These are phyloP conservation scores for Dendrobium catenatum DNA, from an alignment of 106 monocot genomes.

Conservation along the genomic window DNA sequence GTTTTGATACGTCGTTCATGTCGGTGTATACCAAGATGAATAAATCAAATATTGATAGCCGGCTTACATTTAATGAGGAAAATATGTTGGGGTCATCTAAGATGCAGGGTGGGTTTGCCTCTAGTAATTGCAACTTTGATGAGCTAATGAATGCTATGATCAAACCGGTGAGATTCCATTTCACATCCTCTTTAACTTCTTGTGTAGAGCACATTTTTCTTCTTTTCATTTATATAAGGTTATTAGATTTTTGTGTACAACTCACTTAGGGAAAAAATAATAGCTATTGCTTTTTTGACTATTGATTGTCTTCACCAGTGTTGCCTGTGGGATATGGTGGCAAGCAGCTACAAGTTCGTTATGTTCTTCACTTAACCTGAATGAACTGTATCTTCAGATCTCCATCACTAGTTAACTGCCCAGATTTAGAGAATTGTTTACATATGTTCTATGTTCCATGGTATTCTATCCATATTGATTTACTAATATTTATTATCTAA, in stretches of 20 bases:
- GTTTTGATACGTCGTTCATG: conserved; percentile 10
- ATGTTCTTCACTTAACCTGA: neutral
- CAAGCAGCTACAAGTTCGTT: neutral
- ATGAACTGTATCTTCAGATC: neutral
- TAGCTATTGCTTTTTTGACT: neutral
- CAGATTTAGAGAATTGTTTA: neutral
- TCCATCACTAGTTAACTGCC: neutral
- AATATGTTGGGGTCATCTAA: conserved; percentile 19
- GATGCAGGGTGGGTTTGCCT: conserved; percentile 30
- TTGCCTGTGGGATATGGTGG: too few relatives aligned
- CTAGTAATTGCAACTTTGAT: conserved; percentile 49
- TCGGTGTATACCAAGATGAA: conserved; percentile 10
- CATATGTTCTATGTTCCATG: neutral
- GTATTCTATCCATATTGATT: too few relatives aligned
- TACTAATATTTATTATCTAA: too few relatives aligned
- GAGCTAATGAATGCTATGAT: conserved; percentile 57
- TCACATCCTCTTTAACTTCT: neutral
- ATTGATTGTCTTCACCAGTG: neutral
- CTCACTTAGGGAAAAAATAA: neutral
- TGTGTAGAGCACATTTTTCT: neutral
- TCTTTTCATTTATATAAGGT: neutral
- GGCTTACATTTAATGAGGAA: conserved; percentile 23
- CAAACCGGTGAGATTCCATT: conserved; percentile 42
- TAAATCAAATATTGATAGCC: conserved; percentile 13
- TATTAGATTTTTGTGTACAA: neutral